These are phyloP conservation scores for Auricularia sp. DNA, from an alignment of 768 basidiomycete species.

Conservation along the genomic window DNA sequence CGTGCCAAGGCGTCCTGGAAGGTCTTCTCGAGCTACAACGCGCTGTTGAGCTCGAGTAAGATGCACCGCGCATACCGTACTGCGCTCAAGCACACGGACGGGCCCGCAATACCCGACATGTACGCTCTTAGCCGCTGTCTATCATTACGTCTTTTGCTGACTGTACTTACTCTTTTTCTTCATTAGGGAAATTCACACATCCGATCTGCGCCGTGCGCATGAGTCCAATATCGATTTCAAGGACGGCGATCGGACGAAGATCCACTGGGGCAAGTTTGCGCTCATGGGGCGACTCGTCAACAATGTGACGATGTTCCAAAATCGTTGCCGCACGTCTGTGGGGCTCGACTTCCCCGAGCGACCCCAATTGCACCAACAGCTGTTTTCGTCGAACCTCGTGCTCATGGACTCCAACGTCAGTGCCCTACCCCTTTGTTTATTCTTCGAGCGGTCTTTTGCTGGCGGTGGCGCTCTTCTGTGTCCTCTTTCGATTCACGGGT, in stretches of 20 bases:
- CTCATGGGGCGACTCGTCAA: constrained; percentile 83
- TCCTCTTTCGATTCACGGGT: neutral
- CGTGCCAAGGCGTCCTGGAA: constrained; percentile 64
- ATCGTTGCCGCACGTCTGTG: constrained; percentile 47
- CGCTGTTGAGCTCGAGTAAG: constrained; percentile 70
- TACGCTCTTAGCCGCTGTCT: constrained; percentile 15
- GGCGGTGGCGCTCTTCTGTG: neutral
- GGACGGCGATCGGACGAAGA: constrained; percentile 52
- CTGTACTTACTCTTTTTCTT: too few relatives aligned
- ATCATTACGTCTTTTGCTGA: neutral
- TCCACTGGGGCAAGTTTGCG: constrained; percentile 95
- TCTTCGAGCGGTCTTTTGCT: neutral
- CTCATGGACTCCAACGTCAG: constrained; percentile 66
- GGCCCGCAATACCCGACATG: constrained; percentile 73
- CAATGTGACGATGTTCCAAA: constrained; percentile 68
- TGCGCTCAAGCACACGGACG: constrained; percentile 76
- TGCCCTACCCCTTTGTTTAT: neutral
- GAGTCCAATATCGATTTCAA: constrained; percentile 73
- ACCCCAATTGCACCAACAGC: constrained; percentile 40
- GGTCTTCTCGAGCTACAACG: constrained; percentile 71
- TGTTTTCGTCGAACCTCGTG: constrained; percentile 32
- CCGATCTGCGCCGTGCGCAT: constrained; percentile 79
- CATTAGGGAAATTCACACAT: constrained; percentile 77
- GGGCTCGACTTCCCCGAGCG: constrained; percentile 59
- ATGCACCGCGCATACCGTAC: constrained; percentile 88